Percentiles rank a stretch among this genome's conserved stretches.
These are phyloP conservation scores for Hypoxylon sp. DNA, from an alignment of 2,329 filamentous ascomycete species.

Conservation along the genomic window DNA sequence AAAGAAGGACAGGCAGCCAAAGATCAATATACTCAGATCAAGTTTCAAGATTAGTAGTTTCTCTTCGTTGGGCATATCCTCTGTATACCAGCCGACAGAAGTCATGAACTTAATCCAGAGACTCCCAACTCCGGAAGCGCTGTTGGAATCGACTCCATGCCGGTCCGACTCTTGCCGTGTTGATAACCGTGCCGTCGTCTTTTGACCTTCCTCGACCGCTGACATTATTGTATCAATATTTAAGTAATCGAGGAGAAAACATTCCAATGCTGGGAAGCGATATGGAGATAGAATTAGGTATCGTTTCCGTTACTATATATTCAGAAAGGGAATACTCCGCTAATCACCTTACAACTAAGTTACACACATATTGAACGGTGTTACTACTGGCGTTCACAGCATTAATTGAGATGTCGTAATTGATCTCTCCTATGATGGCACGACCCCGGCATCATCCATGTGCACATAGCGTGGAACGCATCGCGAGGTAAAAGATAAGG, in stretches of 20 bases:
- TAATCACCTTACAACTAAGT: background rate
- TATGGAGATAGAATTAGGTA: background rate
- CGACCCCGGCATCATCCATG: slow-evolving; percentile 9
- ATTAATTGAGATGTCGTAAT: slow-evolving; percentile 28
- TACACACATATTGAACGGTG: background rate
- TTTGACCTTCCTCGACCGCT: slow-evolving; percentile 7
- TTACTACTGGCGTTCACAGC: background rate
- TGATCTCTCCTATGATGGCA: slow-evolving; percentile 31
- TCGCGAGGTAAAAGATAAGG: slow-evolving; percentile 7
- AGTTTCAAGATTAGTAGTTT: slow-evolving; percentile 57
- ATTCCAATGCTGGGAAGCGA: background rate
- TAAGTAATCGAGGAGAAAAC: background rate
- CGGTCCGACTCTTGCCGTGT: slow-evolving; percentile 1
- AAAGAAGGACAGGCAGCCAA: slow-evolving; percentile 59
- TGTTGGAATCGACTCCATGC: background rate
- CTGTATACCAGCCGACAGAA: slow-evolving; percentile 55
- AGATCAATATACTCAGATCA: slow-evolving; percentile 57
- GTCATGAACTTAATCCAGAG: slow-evolving; percentile 40
- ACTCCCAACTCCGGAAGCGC: slow-evolving; percentile 6
- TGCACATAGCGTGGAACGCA: slow-evolving; percentile 5
- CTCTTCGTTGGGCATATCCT: slow-evolving; percentile 53
- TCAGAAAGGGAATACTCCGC: background rate
- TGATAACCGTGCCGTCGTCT: slow-evolving; percentile 10
- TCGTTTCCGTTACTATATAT: background rate
- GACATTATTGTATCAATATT: slow-evolving; percentile 1